phyloP scores from a whole-genome alignment of 805 yeast species.

The Metschnikowia gelsemii region DNA sequence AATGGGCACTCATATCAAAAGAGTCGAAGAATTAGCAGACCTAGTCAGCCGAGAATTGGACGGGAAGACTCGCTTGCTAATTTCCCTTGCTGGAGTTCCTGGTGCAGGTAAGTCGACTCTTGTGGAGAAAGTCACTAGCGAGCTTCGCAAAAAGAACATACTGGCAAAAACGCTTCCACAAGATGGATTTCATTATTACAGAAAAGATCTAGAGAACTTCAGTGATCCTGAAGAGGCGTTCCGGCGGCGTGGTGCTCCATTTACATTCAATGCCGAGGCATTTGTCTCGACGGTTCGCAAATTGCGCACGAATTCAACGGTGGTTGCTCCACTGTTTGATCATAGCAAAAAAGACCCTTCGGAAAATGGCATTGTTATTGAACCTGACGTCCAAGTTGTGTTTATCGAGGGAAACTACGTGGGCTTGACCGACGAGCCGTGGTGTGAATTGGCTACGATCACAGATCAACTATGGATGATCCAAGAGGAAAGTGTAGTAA shows the following conservation, averaged over 20 bases:
- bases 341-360: slow-evolving; percentile 75
- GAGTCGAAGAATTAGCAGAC: slow-evolving; percentile 11
- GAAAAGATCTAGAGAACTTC: slow-evolving; percentile 37
- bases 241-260: slow-evolving; percentile 77
- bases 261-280: slow-evolving; percentile 67
- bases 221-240: slow-evolving; percentile 58
- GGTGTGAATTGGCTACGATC: slow-evolving; percentile 49
- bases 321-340: slow-evolving; percentile 68
- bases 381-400: slow-evolving; percentile 50
- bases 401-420: slow-evolving; percentile 79
- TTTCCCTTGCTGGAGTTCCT: slow-evolving; percentile 73
- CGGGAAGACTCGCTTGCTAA: slow-evolving; percentile 41
- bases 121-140: slow-evolving; percentile 46
- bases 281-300: slow-evolving; percentile 27
- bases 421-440: slow-evolving; percentile 54
- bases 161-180: slow-evolving; percentile 33
- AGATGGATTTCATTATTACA: slow-evolving; percentile 41
- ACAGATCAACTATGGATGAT: slow-evolving; percentile 53
- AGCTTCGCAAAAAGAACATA: slow-evolving; percentile 20
- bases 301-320: slow-evolving; percentile 28
- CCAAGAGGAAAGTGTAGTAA: slow-evolving; percentile 42
- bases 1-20: slow-evolving; percentile 15
- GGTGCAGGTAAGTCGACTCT: slow-evolving; percentile 84
- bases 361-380: slow-evolving; percentile 48
- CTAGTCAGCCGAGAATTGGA: slow-evolving; percentile 8